A percentile compares a stretch with the other conserved stretches of the same genome.
Evolutionary conservation across 2,329 filamentous ascomycete genomes (phyloP).

Genomic region (Hypoxylon sp.): DNA sequence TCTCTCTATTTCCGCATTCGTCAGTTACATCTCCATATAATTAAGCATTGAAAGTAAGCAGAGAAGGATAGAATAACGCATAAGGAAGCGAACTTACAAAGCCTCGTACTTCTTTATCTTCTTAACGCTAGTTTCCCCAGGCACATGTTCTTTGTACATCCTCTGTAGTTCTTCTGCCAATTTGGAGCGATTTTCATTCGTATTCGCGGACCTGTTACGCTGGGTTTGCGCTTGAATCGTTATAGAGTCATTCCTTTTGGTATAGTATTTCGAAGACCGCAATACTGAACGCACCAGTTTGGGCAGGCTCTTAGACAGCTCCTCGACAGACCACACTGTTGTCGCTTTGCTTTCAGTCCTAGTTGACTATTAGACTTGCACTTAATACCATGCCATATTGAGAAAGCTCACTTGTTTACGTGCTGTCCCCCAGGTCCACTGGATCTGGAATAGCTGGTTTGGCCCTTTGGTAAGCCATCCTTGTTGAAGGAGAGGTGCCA

Average conservation of each 20-base stretch:
- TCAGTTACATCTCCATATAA: neutral
- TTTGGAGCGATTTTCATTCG: conserved; percentile 66
- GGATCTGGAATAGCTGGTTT: conserved; percentile 68
- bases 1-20: conserved; percentile 57
- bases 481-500: conserved; percentile 64
- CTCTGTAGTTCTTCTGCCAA: conserved; percentile 62
- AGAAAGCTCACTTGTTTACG: conserved; percentile 68
- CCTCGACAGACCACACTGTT: conserved; percentile 64
- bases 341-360: conserved; percentile 73
- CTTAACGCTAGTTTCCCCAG: conserved; percentile 60
- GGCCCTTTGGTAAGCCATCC: conserved; percentile 63
- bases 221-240: conserved; percentile 68
- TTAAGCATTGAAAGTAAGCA: neutral
- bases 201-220: conserved; percentile 65
- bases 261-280: conserved; percentile 68
- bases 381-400: too few relatives aligned
- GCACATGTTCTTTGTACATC: conserved; percentile 63
- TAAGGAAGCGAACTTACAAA: conserved; percentile 56
- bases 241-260: conserved; percentile 64
- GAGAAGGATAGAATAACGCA: neutral
- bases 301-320: conserved; percentile 62
- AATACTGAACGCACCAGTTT: conserved; percentile 62
- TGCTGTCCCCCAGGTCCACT: conserved; percentile 73
- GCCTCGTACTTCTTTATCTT: conserved; percentile 64
- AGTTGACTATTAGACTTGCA: conserved; percentile 9